Evolutionary conservation across 2,329 filamentous ascomycete genomes (phyloP).

Genomic region (Diaporthe citri): DNA sequence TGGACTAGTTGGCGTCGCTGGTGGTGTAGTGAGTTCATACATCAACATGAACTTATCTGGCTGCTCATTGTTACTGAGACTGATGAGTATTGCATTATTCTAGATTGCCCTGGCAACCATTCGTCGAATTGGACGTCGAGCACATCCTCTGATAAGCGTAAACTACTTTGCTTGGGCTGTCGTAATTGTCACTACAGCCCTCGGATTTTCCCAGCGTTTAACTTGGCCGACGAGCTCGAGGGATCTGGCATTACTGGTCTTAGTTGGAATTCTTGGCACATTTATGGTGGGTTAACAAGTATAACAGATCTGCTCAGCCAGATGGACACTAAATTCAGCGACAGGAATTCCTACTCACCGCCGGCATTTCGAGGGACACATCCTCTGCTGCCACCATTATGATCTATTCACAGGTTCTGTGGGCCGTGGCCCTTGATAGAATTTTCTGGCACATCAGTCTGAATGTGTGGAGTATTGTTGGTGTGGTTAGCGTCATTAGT

Average conservation of each 20-base stretch:
- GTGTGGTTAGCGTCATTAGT: conserved; percentile 20
- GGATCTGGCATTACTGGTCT: conserved; percentile 76
- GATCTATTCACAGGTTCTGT: conserved; percentile 70
- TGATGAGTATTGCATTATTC: neutral
- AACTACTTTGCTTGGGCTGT: conserved; percentile 39
- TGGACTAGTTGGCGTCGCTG: conserved; percentile 30
- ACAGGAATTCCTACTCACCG: conserved; percentile 84
- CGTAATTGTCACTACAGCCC: conserved; percentile 10
- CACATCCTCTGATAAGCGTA: conserved; percentile 32
- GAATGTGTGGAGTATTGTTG: conserved; percentile 31
- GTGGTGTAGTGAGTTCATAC: conserved; percentile 31
- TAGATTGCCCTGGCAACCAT: conserved; percentile 42
- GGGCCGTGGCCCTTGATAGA: conserved; percentile 58
- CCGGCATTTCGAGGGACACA: conserved; percentile 79
- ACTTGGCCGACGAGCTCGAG: conserved; percentile 54
- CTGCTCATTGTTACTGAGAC: neutral
- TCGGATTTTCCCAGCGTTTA: conserved; percentile 56
- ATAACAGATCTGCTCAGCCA: neutral
- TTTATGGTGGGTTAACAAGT: conserved; percentile 62
- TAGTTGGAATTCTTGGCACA: conserved; percentile 81
- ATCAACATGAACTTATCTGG: no score
- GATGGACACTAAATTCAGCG: neutral
- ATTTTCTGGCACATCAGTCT: conserved; percentile 32
- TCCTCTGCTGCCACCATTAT: conserved; percentile 69
- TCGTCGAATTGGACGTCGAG: conserved; percentile 41